Evolutionary conservation across 2,329 filamentous ascomycete genomes (phyloP).

Genomic region (Sporothrix phasma): DNA sequence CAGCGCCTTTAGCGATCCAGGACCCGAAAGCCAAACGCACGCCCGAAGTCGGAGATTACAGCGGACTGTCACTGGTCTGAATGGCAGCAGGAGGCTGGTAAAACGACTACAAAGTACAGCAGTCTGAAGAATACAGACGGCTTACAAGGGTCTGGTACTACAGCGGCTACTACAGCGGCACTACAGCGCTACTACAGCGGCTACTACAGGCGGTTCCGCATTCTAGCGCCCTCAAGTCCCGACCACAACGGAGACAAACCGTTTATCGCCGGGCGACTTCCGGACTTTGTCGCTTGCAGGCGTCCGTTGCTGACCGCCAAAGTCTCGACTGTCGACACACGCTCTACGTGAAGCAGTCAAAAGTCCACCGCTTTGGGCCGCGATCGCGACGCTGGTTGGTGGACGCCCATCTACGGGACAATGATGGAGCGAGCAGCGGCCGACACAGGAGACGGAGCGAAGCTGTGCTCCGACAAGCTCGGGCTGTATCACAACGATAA

Average conservation of each 20-base stretch:
- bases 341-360: no score
- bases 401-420: background rate
- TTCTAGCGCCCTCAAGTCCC: background rate
- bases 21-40: background rate
- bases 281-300: no score
- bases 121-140: background rate
- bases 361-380: background rate
- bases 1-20: background rate
- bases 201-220: background rate
- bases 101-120: no score
- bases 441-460: constrained; percentile 1
- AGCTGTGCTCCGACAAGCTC: background rate
- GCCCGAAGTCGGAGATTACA: constrained; percentile 11
- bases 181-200: no score
- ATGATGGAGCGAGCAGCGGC: constrained; percentile 1
- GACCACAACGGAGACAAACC: background rate
- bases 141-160: no score
- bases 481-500: background rate
- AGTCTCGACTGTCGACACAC: background rate
- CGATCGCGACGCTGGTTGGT: background rate
- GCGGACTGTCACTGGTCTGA: background rate
- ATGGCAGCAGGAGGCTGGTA: background rate
- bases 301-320: background rate
- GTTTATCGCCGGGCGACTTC: background rate
- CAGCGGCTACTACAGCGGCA: background rate